Percentiles rank a stretch among this genome's conserved stretches.
These are phyloP conservation scores for Mycena capillaripes DNA, from an alignment of 768 basidiomycete genomes.

Conservation along the genomic window DNA sequence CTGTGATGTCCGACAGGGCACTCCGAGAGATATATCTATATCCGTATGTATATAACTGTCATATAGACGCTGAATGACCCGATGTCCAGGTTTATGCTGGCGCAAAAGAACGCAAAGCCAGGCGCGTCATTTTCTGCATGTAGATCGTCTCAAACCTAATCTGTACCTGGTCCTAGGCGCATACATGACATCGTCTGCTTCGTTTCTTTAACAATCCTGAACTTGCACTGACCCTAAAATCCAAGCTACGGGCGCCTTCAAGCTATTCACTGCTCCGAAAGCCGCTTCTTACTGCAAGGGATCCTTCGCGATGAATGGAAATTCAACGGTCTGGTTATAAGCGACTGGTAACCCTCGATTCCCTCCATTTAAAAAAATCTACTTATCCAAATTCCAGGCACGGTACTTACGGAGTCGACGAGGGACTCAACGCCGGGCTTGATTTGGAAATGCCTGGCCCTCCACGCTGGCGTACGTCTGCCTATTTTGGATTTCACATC, in stretches of 20 bases:
- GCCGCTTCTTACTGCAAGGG: constrained; percentile 66
- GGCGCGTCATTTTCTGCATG: constrained; percentile 30
- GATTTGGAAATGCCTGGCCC: constrained; percentile 87
- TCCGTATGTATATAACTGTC: constrained; percentile 58
- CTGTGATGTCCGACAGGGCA: constrained; percentile 74
- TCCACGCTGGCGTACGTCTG: constrained; percentile 76
- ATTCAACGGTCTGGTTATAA: constrained; percentile 78
- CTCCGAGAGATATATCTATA: constrained; percentile 81
- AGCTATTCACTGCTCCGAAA: constrained; percentile 80
- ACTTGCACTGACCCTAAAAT: not conserved
- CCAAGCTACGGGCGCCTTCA: constrained; percentile 80
- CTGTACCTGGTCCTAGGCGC: constrained; percentile 48
- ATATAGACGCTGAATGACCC: not conserved
- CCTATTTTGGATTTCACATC: not conserved
- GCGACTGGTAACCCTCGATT: constrained; percentile 72
- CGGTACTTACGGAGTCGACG: constrained; percentile 79
- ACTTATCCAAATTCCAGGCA: constrained; percentile 58
- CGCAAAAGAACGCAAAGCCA: constrained; percentile 72
- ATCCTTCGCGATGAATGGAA: constrained; percentile 84
- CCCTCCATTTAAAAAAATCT: not conserved
- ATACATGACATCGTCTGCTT: constrained; percentile 73
- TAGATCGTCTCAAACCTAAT: not conserved
- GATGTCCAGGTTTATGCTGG: constrained; percentile 71
- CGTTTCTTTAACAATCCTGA: not conserved
- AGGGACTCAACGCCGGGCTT: constrained; percentile 78